Evolutionary conservation across 148 eudicot species (phyloP).

Genomic region (Dianthus caryophyllus): DNA sequence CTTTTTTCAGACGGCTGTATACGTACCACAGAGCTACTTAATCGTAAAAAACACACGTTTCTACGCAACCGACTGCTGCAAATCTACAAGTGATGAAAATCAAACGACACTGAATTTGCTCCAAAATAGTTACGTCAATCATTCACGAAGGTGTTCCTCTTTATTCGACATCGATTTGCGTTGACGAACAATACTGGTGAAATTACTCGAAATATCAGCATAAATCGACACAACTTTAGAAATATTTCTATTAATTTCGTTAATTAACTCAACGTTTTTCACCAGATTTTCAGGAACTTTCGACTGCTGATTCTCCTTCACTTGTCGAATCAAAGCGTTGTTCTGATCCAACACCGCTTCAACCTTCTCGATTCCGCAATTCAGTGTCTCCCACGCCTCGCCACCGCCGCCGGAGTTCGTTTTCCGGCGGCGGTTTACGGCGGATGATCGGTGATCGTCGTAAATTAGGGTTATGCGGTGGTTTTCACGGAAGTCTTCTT

Average conservation of each 20-base stretch:
- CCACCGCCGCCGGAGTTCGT: not conserved
- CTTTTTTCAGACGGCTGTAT: too few relatives aligned
- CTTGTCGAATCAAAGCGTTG: constrained; percentile 53
- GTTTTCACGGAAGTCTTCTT: constrained; percentile 7
- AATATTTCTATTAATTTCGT: constrained; percentile 53
- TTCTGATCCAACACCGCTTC: constrained; percentile 55
- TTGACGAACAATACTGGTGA: constrained; percentile 30
- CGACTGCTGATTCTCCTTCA: constrained; percentile 64
- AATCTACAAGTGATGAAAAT: not conserved
- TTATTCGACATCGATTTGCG: not conserved
- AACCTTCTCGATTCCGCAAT: constrained; percentile 37
- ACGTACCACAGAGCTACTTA: too few relatives aligned
- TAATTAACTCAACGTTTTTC: constrained; percentile 50
- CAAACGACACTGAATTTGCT: not conserved
- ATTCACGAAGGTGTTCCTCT: not conserved
- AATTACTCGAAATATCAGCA: constrained; percentile 42
- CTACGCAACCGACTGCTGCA: too few relatives aligned
- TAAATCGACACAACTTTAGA: constrained; percentile 41
- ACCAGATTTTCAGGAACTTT: constrained; percentile 45
- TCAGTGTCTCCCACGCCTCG: constrained; percentile 44
- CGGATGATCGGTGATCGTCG: not conserved
- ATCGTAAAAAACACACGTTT: too few relatives aligned
- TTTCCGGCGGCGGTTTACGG: constrained; percentile 18
- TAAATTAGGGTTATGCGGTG: constrained; percentile 23
- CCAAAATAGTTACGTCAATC: not conserved